Base-by-base conservation (phyloP, 2,329 filamentous ascomycete species). In the Paraphoma sp. region DNA sequence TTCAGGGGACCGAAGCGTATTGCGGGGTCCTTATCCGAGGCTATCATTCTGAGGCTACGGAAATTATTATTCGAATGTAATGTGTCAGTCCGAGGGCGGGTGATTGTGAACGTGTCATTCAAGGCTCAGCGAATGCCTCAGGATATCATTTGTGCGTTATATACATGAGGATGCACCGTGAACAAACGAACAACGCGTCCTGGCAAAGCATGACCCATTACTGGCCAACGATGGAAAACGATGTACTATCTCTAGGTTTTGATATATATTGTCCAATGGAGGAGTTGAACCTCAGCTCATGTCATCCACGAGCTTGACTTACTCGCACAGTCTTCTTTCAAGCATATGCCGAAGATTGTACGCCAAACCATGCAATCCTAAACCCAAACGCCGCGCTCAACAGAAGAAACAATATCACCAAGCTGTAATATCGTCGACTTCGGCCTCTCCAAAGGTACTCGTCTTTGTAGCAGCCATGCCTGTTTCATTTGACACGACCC, bases 371-470 rank as follows among this genome's bases (percentile, higher is more conserved):
- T 65, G 60, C 62, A 64, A 46, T 45, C 51, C 31, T 41, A 28
- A 29, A 41, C 28, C 49, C 14, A 59, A 70, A 75, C 67, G 68
- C 70, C 69, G 50, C 58, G 67, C 66, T 71, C 12, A 66, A 65
- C 41, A 17, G 53, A 46, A 40, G 31, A 41, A 43, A 43, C 14
- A 11, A 33, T 38, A 41, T 65, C 85, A 97, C 93, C 93, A 97
- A 18, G 92, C 93, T 33, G 93, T 97, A 67, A 97, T 97, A 73
- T 98, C 95, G 58, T 94, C 94, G 17, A 97, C 92, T 78, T 98
- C 95, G 1, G 92, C 93, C 79, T 98, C 93, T 14, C 94, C 93
- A 81, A 97, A 97, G 0, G 91, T 95, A 78, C 93, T 97, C 53
- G 86, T 93, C 81, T 96, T 97, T 16, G 86, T 92, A 60, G 93